Conservation (phyloP, 2,329 filamentous ascomycete genomes). For the Lasiodiplodia citricola region DNA sequence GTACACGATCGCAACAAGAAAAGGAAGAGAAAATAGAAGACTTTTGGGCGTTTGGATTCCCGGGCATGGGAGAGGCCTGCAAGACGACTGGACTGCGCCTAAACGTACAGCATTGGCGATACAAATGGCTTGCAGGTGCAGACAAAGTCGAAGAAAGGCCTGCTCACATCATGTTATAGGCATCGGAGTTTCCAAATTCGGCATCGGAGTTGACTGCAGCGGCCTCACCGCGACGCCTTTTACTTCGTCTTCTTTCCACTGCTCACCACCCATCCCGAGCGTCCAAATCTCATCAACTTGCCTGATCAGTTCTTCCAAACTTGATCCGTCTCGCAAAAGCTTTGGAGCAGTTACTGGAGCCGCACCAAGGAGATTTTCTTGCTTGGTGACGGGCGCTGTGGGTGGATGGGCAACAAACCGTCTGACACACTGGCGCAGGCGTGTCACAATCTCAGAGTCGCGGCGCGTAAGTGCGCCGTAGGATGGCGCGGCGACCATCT, state of each 20-base stretch:
- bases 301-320: background rate
- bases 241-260: slow-evolving; percentile 19
- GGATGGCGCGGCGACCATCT: background rate
- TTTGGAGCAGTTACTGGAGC: background rate
- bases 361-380: background rate
- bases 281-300: slow-evolving; percentile 18
- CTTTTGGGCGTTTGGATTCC: background rate
- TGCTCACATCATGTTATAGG: background rate
- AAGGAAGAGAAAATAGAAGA: too few species aligned
- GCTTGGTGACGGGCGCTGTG: background rate
- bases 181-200: slow-evolving; percentile 15
- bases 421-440: slow-evolving; percentile 15
- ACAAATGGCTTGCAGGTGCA: background rate
- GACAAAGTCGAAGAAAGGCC: background rate
- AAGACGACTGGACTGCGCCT: background rate
- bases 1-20: too few species aligned
- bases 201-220: background rate
- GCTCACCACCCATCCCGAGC: slow-evolving; percentile 7
- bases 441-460: slow-evolving; percentile 12
- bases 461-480: slow-evolving; percentile 18
- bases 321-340: background rate
- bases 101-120: background rate
- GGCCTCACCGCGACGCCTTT: slow-evolving; percentile 5
- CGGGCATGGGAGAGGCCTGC: background rate
- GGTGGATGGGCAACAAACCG: slow-evolving; percentile 1